Base-by-base conservation (phyloP, 805 yeast genomes). In the Teunomyces stri region DNA sequence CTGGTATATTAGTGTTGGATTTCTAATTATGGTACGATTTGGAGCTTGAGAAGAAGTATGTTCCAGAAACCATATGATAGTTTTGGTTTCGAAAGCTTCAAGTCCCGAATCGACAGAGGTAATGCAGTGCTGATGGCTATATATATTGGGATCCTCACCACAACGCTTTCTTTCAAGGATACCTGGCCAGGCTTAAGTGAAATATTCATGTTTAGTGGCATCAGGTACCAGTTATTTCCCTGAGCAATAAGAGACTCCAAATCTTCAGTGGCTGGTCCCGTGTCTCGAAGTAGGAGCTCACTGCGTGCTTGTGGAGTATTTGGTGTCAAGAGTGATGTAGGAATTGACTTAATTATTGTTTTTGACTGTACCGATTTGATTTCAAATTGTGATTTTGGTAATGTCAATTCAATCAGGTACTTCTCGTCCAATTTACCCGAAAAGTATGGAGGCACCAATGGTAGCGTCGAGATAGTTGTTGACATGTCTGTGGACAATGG, bases 1-100 rank as follows among this genome's bases (percentile, higher is more conserved):
- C 84, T 3, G 87, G 87, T 1, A 62, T 81, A 30, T 63, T 82
- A 31, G 72, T 80, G 15, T 54, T 82, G 52, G 87, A 82, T 55
- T 82, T 82, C 55, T 82, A 53, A 29, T 4, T 13, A 12, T 35
- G 22, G 38, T 18, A 35, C 22, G 3, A 35, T 18, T 7, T 9
- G 10, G 28, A 37, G 40, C 9, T 20, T 22, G 12, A 37, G 27
- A 21, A 20, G 29, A 9, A 37, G 29, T 7, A 58, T 45, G 10
- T 41, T 47, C 72, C 72, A 66, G 37, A 51, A 62, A 12, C 72
- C 70, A 37, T 49, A 60, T 31, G 52, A 51, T 18, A 65, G 52
- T 5, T 52, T 54, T 45, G 47, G 44, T 29, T 51, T 56, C 1
- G 56, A 46, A 7, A 56, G 45, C 3, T 45, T 49, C 45, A 50